A percentile compares a stretch with the other conserved stretches of the same genome.
Evolutionary conservation across 805 yeast genomes (phyloP).

Genomic region (Candida ortonii): DNA sequence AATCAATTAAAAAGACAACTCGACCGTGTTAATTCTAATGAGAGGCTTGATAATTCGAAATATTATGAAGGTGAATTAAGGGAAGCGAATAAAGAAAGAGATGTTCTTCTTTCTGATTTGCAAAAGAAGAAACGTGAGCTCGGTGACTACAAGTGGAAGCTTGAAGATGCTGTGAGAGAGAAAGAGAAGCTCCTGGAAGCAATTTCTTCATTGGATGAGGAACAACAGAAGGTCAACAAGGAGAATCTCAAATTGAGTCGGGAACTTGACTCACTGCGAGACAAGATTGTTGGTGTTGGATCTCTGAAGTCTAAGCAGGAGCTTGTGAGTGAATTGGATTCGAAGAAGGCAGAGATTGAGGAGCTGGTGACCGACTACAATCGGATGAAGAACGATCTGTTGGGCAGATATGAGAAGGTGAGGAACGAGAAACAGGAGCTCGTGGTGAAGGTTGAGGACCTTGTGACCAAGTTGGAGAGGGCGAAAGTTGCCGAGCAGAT

Average conservation of each 20-base stretch:
- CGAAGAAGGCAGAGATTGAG: conserved; percentile 20
- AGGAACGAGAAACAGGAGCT: conserved; percentile 27
- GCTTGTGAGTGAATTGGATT: conserved; percentile 6
- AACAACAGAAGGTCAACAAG: conserved; percentile 18
- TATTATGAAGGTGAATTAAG: conserved; percentile 15
- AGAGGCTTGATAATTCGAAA: conserved; percentile 3
- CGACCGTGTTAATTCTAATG: conserved; percentile 17
- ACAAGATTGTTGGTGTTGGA: conserved; percentile 5
- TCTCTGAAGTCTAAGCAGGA: conserved; percentile 6
- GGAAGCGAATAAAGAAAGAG: conserved; percentile 12
- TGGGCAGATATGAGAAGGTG: conserved; percentile 25
- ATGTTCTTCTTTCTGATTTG: conserved; percentile 12
- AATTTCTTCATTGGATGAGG: conserved; percentile 20
- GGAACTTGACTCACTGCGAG: conserved; percentile 19
- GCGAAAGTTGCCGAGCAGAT: conserved; percentile 19
- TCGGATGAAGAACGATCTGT: conserved; percentile 32
- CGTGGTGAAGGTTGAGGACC: conserved; percentile 31
- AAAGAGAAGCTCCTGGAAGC: conserved; percentile 16
- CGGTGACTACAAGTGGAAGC: conserved; percentile 13
- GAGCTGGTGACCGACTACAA: conserved; percentile 29
- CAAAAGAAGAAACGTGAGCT: conserved; percentile 15
- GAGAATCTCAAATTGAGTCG: conserved; percentile 22
- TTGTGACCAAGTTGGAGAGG: conserved; percentile 15
- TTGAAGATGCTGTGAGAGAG: conserved; percentile 16
- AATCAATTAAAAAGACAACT: conserved; percentile 36